Evolutionary conservation across 2,329 filamentous ascomycete genomes (phyloP).

Genomic region (Arthrobotrys conoides): DNA sequence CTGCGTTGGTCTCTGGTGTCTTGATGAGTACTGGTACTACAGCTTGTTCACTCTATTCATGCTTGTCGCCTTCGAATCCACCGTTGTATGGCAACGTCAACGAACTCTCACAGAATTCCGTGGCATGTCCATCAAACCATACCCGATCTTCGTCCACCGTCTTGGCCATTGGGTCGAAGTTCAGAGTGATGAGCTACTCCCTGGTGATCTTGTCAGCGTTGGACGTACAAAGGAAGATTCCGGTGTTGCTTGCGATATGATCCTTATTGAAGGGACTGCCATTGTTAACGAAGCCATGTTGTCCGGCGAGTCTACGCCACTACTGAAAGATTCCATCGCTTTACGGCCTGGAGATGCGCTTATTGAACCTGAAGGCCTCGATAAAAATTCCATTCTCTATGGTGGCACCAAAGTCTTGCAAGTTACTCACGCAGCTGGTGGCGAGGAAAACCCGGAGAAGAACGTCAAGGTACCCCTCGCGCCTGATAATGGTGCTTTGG

Average conservation of each 20-base stretch:
- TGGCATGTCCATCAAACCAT: slow-evolving; percentile 99
- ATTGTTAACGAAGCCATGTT: slow-evolving; percentile 99
- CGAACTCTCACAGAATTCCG: slow-evolving; percentile 95
- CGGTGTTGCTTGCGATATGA: slow-evolving; percentile 96
- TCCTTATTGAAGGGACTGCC: slow-evolving; percentile 91
- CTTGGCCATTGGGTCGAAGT: slow-evolving; percentile 89
- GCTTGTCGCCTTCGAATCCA: slow-evolving; percentile 97
- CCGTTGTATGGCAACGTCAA: slow-evolving; percentile 98
- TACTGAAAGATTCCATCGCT: slow-evolving; percentile 95
- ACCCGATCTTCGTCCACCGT: slow-evolving; percentile 91
- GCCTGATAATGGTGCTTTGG: slow-evolving; percentile 93
- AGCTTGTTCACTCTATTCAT: slow-evolving; percentile 99
- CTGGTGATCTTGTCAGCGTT: slow-evolving; percentile 92
- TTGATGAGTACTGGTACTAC: slow-evolving; percentile 99
- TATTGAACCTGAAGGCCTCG: slow-evolving; percentile 89
- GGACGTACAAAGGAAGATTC: slow-evolving; percentile 95
- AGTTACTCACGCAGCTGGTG: slow-evolving; percentile 69
- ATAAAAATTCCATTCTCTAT: slow-evolving; percentile 97
- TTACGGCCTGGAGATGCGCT: slow-evolving; percentile 84
- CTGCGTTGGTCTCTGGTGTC: slow-evolving; percentile 97
- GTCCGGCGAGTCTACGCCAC: slow-evolving; percentile 95
- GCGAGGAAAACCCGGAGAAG: slow-evolving; percentile 61
- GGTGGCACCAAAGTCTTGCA: slow-evolving; percentile 98
- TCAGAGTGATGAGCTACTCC: slow-evolving; percentile 90
- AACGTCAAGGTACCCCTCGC: slow-evolving; percentile 80